Evolutionary conservation across 257 asterid genomes (phyloP).

Genomic region (Solanum acaule): DNA sequence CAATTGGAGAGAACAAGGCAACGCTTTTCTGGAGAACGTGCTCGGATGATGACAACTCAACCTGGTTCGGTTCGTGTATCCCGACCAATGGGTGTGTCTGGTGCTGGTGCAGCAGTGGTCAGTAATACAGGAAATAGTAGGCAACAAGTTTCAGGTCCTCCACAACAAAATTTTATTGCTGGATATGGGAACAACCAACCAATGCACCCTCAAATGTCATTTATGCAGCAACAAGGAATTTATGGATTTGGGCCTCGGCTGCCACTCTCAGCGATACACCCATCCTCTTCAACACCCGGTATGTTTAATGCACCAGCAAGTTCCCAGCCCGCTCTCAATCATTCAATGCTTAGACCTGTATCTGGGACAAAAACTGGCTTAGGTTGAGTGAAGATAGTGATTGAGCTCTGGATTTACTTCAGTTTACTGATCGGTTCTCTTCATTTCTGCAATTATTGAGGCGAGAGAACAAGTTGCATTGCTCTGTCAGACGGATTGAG

Average conservation of each 20-base stretch:
- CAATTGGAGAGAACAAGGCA: slow-evolving; percentile 85
- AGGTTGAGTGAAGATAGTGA: slow-evolving; percentile 28
- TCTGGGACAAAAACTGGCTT: slow-evolving; percentile 73
- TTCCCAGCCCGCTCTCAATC: slow-evolving; percentile 58
- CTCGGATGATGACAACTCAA: slow-evolving; percentile 44
- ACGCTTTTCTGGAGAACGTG: slow-evolving; percentile 56
- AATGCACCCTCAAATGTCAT: slow-evolving; percentile 65
- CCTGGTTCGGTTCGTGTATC: slow-evolving; percentile 45
- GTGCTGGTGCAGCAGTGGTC: slow-evolving; percentile 26
- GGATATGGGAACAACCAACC: slow-evolving; percentile 65
- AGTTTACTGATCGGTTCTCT: not conserved
- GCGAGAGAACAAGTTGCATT: not conserved
- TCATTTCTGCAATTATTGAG: not conserved
- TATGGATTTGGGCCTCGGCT: slow-evolving; percentile 78
- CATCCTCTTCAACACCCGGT: slow-evolving; percentile 51
- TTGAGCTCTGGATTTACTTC: slow-evolving; percentile 8
- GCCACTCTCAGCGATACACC: slow-evolving; percentile 74
- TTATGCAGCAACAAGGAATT: slow-evolving; percentile 64
- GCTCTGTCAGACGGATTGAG: slow-evolving; percentile 5
- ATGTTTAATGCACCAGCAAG: slow-evolving; percentile 42
- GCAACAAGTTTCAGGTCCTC: slow-evolving; percentile 54
- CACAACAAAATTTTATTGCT: slow-evolving; percentile 40
- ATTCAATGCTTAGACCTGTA: slow-evolving; percentile 59
- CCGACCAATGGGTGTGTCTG: slow-evolving; percentile 48
- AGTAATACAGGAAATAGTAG: slow-evolving; percentile 46